phyloP scores from a whole-genome alignment of 2,329 filamentous ascomycete species.

The Aureobasidium zeae region DNA sequence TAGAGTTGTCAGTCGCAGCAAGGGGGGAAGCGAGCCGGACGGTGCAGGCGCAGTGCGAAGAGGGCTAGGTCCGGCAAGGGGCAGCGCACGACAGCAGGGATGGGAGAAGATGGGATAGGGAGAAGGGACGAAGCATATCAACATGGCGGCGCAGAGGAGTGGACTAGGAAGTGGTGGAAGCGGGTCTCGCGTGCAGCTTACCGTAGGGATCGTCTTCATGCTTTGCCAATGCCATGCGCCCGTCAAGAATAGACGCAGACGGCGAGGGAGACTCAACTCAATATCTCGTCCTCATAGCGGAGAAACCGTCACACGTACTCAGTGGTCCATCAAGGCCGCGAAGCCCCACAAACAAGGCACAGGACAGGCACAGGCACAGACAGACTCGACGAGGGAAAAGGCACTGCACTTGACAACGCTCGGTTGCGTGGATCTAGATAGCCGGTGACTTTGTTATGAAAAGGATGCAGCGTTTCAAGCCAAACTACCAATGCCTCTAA shows the following conservation, averaged over 20 bases:
- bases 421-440: too few species aligned
- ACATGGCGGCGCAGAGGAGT: constrained; percentile 13
- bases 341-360: constrained; percentile 16
- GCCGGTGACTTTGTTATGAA: constrained; percentile 14
- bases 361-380: constrained; percentile 1
- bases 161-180: constrained; percentile 9
- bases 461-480: constrained; percentile 10
- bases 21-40: neutral
- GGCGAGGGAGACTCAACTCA: neutral
- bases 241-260: constrained; percentile 4
- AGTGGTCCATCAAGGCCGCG: constrained; percentile 3
- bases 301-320: constrained; percentile 1
- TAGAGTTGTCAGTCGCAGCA: constrained; percentile 15
- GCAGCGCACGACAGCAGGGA: neutral
- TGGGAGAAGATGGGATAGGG: constrained; percentile 2
- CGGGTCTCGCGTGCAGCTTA: constrained; percentile 22
- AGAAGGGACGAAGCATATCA: constrained; percentile 5
- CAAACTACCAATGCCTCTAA: constrained; percentile 8
- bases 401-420: neutral
- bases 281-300: constrained; percentile 29
- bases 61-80: constrained; percentile 6
- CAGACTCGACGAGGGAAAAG: neutral
- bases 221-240: constrained; percentile 25
- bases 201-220: constrained; percentile 41
- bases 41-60: constrained; percentile 12